Evolutionary conservation across 2,329 filamentous ascomycete species (phyloP), one percentile per base, ranked within the genome.

Genomic region (Paraphaeosphaeria minitans): DNA sequence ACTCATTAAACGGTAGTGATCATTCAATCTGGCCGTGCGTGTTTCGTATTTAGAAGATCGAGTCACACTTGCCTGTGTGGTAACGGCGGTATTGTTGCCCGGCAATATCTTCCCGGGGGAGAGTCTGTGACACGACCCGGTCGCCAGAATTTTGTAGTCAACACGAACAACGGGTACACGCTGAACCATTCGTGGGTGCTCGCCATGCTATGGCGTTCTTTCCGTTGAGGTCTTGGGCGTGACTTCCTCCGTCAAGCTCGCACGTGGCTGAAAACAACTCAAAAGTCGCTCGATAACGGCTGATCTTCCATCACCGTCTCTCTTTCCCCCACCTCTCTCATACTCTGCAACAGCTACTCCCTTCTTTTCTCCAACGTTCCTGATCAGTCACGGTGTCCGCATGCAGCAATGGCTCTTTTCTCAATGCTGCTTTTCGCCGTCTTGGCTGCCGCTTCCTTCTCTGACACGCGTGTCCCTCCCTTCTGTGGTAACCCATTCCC

Each of bases 401-500:
- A 42, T 9, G 16, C 16, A 42, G 37, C 47, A 22, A 50, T 50
- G 47, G 14, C 37, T 24, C 12, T 50, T n/a, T 6, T 37, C 24
- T 10, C 7, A 12, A 16, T 50, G n/a, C 6, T 39, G 2, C 2
- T 39, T 9, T 9, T 37, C n/a, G 31, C 21, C 31, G 8, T 14
- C 33, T 19, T 50, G 16, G 31, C 47, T 21, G 31, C 47, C 31
- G 16, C 47, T 14, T 27, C 21, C 43, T 14, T 46, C 31, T 24
- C 13, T 19, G 47, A 50, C 31, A 14, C 47, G 14, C 47, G 29
- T 22, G 22, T 3, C 19, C 47, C 47, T 21, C 47, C 47, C 19
- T 50, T 50, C 24, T 53, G 51, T n/a, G 51, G 51, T 14, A 53
- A 24, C 12, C 37, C 37, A 24, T 53, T 53, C 21, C 16, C 51